Evolutionary conservation across 2,329 filamentous ascomycete species (phyloP), one percentile per base, ranked within the genome.

Genomic region (Berkeleyomyces rouxiae): DNA sequence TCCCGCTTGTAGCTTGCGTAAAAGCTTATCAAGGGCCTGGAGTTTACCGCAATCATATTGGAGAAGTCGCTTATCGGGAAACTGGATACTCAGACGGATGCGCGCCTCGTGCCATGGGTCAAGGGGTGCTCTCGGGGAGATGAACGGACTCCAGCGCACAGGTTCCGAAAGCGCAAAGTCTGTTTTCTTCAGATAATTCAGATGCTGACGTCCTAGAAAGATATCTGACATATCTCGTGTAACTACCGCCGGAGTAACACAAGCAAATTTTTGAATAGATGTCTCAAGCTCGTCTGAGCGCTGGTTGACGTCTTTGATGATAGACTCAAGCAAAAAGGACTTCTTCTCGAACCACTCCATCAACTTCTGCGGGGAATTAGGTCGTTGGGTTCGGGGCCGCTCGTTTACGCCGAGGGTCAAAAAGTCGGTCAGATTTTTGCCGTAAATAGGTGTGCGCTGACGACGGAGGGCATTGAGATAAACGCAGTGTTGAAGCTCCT

Each of bases 11-110:
- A 99, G 79, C 66, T 87, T 85, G 7, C 93, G 87, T 11, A 99
- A 80, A 1, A 99, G 80, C 65, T 85, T 85, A 69, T 95, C 93
- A 13, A 99, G 80, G 16, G 87, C 85, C 70, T 99, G 93, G 3
- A 99, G 81, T 73, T 99, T 99, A 68, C 93, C 93, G 70, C 93
- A 97, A 73, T 99, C 93, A 72, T 95, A 99, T 71, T 99, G 92
- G 0, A 99, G 77, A n/a, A 99, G 82, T 43, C 93, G 83, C 71
- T 91, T 96, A 72, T 99, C 93, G 0, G 95, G 93, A 71, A 99
- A 99, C 53, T 95, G 93, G 65, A 99, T 96, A 3, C 89, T 95
- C 13, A 95, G 79, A 31, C 90, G 86, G 81, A 96, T 93, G 16
- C 92, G 88, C 11, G 92, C 84, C 73, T 96, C 90, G 68, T 99